A percentile compares a stretch with the other conserved stretches of the same genome.
Evolutionary conservation across 2,329 filamentous ascomycete species (phyloP).

Genomic region (Ustilaginoidea virens): DNA sequence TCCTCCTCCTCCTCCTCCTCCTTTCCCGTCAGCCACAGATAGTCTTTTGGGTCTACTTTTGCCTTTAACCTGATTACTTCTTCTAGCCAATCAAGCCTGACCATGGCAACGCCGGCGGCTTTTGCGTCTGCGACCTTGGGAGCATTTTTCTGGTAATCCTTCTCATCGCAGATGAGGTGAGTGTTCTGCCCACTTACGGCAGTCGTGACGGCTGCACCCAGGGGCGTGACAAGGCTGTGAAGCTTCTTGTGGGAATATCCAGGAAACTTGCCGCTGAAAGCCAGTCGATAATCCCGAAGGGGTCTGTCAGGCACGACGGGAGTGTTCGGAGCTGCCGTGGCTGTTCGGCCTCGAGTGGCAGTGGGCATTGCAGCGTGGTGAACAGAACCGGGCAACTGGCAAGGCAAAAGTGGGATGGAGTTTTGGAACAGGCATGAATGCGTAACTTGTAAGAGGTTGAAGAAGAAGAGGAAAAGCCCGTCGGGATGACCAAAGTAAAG

Average conservation of each 20-base stretch:
- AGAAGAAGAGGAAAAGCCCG: too few species aligned
- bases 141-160: constrained; percentile 32
- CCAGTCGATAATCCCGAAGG: constrained; percentile 34
- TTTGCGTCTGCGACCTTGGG: constrained; percentile 35
- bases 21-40: constrained; percentile 9
- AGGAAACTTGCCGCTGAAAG: constrained; percentile 44
- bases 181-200: constrained; percentile 35
- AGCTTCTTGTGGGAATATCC: constrained; percentile 35
- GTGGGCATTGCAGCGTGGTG: not conserved
- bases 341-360: constrained; percentile 4
- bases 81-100: constrained; percentile 46
- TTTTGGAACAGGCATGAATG: not conserved
- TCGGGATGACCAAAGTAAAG: too few species aligned
- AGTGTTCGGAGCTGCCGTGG: constrained; percentile 5
- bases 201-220: constrained; percentile 33
- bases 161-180: constrained; percentile 39
- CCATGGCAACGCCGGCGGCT: constrained; percentile 33
- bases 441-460: too few species aligned
- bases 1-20: not conserved
- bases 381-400: too few species aligned
- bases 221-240: constrained; percentile 26
- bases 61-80: constrained; percentile 27
- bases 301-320: constrained; percentile 12
- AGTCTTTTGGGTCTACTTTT: constrained; percentile 11
- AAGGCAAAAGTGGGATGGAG: not conserved